These are phyloP conservation scores for Clarkia xantiana DNA, from an alignment of 345 rosid genomes.

Conservation along the genomic window DNA sequence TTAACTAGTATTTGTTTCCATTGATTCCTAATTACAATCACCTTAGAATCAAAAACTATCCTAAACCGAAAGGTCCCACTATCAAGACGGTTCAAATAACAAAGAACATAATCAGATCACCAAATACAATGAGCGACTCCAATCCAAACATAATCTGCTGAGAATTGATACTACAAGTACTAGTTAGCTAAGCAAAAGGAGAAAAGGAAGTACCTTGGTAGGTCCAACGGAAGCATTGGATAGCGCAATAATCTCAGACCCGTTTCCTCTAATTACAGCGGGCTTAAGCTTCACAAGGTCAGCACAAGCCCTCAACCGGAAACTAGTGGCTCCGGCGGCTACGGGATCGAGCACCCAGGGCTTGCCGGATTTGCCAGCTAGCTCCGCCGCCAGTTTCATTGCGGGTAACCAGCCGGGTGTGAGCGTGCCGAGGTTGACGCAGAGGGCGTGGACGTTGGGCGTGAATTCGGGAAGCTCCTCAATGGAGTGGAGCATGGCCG, in stretches of 20 bases:
- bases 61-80: no score
- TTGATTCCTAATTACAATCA: no score
- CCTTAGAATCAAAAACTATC: no score
- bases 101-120: background rate
- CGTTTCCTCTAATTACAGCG: slow-evolving; percentile 69
- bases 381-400: slow-evolving; percentile 53
- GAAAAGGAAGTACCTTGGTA: slow-evolving; percentile 55
- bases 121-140: background rate
- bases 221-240: slow-evolving; percentile 39
- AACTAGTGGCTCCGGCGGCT: slow-evolving; percentile 64
- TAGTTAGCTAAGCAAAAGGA: background rate
- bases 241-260: slow-evolving; percentile 67
- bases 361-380: slow-evolving; percentile 29
- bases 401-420: slow-evolving; percentile 60
- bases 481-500: slow-evolving; percentile 73
- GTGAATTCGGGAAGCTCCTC: slow-evolving; percentile 72
- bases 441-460: slow-evolving; percentile 44
- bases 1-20: no score
- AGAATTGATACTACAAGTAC: background rate
- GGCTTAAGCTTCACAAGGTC: slow-evolving; percentile 58
- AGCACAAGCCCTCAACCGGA: slow-evolving; percentile 60
- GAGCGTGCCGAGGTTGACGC: slow-evolving; percentile 72
- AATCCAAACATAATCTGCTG: background rate
- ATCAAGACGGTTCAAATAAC: background rate
- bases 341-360: slow-evolving; percentile 94